phyloP scores from a whole-genome alignment of 306 rosid genomes.

The Cucurbita maxima region DNA sequence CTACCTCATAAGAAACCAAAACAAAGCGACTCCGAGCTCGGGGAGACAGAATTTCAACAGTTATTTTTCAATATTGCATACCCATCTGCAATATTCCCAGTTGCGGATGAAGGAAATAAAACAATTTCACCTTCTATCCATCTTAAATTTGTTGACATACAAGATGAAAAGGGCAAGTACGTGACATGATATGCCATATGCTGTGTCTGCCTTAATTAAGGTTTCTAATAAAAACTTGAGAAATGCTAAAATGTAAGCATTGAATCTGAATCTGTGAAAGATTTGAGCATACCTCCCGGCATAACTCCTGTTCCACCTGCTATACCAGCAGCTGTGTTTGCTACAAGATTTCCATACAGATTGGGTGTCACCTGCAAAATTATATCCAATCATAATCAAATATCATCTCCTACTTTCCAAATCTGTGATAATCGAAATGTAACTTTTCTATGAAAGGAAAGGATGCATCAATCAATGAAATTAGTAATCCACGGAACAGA shows the following conservation, averaged over 20 bases:
- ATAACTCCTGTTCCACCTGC: slow-evolving; percentile 98
- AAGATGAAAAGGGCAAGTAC: neutral
- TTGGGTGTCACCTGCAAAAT: slow-evolving; percentile 81
- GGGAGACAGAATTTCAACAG: neutral
- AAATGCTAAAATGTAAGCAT: neutral
- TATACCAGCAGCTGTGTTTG: slow-evolving; percentile 96
- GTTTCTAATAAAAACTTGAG: no score
- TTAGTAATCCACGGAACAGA: neutral
- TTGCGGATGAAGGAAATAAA: neutral
- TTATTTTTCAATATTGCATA: neutral
- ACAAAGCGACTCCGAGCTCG: neutral
- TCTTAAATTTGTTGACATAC: neutral
- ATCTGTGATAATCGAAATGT: neutral
- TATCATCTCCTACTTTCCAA: neutral
- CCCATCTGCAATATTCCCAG: neutral
- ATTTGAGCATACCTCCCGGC: slow-evolving; percentile 66
- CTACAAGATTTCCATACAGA: slow-evolving; percentile 90
- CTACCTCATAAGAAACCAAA: neutral
- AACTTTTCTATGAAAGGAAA: neutral
- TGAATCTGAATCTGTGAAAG: slow-evolving; percentile 8
- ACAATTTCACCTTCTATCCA: neutral
- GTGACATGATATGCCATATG: neutral
- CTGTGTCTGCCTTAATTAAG: neutral
- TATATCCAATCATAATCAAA: slow-evolving; percentile 10
- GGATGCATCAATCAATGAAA: neutral